Conservation (phyloP, 345 rosid genomes). For the Brassica napus region DNA sequence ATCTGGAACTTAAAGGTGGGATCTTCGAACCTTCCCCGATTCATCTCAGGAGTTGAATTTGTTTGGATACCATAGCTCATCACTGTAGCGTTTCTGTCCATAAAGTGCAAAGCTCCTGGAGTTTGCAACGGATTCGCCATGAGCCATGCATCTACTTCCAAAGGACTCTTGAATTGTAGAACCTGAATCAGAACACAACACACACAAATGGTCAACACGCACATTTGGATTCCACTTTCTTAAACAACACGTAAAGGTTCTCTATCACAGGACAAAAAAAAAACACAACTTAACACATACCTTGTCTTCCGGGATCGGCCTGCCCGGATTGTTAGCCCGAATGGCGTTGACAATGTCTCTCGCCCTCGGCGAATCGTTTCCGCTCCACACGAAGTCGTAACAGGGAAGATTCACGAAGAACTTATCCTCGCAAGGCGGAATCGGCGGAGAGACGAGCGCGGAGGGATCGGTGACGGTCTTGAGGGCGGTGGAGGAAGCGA, state of each 20-base stretch:
- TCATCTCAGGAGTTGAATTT: slow-evolving; percentile 64
- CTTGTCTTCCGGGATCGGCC: slow-evolving; percentile 60
- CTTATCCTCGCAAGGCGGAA: slow-evolving; percentile 84
- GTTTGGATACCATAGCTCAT: slow-evolving; percentile 86
- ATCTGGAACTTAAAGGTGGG: slow-evolving; percentile 84
- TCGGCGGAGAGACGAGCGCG: slow-evolving; percentile 54
- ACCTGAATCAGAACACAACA: slow-evolving; percentile 48
- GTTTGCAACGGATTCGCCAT: slow-evolving; percentile 53
- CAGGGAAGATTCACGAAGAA: slow-evolving; percentile 61
- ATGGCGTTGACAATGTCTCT: slow-evolving; percentile 50
- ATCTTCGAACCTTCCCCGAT: slow-evolving; percentile 67
- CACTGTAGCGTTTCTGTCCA: slow-evolving; percentile 50
- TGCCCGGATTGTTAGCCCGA: slow-evolving; percentile 66
- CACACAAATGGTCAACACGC: neutral
- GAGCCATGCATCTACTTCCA: slow-evolving; percentile 73
- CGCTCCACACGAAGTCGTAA: slow-evolving; percentile 88
- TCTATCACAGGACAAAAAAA: neutral
- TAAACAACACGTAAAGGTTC: too few species aligned
- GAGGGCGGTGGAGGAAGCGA: slow-evolving; percentile 47
- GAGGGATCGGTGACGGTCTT: slow-evolving; percentile 51
- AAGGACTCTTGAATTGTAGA: slow-evolving; percentile 49
- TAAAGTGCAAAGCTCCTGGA: slow-evolving; percentile 81
- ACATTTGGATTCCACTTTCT: neutral
- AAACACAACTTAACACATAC: slow-evolving; percentile 26
- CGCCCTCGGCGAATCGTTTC: slow-evolving; percentile 47